A percentile compares a stretch with the other conserved stretches of the same genome.
Conservation (phyloP, 768 basidiomycete genomes). For the Amanita exitialis region DNA sequence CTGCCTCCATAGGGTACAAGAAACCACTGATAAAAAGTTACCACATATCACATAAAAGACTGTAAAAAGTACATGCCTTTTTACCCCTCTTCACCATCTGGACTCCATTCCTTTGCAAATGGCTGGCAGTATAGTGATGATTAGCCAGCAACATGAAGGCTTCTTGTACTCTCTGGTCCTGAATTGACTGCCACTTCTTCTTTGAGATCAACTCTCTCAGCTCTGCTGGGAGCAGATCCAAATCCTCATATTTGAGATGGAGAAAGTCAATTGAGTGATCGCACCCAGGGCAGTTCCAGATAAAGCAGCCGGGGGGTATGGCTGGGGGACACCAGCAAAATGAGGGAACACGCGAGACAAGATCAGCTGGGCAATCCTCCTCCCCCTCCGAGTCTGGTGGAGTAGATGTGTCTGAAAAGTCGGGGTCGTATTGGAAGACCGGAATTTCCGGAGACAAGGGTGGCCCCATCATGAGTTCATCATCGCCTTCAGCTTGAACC, state of each 20-base stretch:
- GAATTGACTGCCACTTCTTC: constrained; percentile 26
- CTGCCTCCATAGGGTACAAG: not conserved
- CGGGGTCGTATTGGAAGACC: constrained; percentile 35
- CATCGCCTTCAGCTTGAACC: not conserved
- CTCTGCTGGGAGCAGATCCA: constrained; percentile 13
- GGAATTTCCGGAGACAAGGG: not conserved
- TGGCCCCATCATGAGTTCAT: not conserved
- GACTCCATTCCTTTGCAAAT: not conserved
- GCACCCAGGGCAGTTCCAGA: constrained; percentile 49
- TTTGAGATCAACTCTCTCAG: constrained; percentile 15
- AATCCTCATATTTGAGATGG: constrained; percentile 24
- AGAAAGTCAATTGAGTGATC: constrained; percentile 35
- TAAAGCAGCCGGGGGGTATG: constrained; percentile 31
- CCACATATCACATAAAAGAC: not conserved
- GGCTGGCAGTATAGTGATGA: constrained; percentile 17
- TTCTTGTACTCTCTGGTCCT: constrained; percentile 19
- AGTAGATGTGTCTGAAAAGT: constrained; percentile 47
- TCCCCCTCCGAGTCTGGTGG: constrained; percentile 28
- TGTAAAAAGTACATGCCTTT: not conserved
- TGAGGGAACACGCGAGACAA: constrained; percentile 23
- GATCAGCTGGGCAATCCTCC: constrained; percentile 16
- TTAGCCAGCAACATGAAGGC: constrained; percentile 16
- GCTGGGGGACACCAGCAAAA: constrained; percentile 25
- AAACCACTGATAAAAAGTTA: not conserved
- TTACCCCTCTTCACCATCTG: not conserved